A percentile compares a stretch with the other conserved stretches of the same genome.
Conservation (phyloP, 1,139 yeast genomes). For the Zygoascus hellenicus region DNA sequence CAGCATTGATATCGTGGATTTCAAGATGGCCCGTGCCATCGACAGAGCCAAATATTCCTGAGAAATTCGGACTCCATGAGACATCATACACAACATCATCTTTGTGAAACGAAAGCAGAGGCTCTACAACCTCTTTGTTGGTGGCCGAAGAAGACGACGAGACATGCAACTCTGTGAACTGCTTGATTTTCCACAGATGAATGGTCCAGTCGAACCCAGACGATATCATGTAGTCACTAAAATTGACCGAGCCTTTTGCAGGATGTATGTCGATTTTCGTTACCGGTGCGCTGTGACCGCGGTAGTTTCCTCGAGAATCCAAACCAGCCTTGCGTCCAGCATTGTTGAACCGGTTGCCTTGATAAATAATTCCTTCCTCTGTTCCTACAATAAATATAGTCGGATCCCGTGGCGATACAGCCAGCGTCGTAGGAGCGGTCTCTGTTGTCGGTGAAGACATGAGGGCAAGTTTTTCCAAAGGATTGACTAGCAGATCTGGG, state of each 20-base stretch:
- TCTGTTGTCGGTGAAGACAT: conserved; percentile 26
- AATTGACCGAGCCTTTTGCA: conserved; percentile 27
- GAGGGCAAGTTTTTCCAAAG: conserved; percentile 32
- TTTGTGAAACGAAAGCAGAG: conserved; percentile 32
- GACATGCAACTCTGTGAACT: conserved; percentile 15
- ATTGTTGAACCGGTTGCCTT: conserved; percentile 36
- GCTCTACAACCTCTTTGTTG: conserved; percentile 9
- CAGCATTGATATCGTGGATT: conserved; percentile 48
- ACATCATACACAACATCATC: conserved; percentile 42
- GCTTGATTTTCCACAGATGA: conserved; percentile 35
- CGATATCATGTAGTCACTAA: conserved; percentile 33
- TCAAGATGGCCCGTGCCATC: conserved; percentile 46
- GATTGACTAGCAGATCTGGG: conserved; percentile 41
- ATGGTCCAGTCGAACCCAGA: conserved; percentile 41
- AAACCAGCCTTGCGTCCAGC: conserved; percentile 34
- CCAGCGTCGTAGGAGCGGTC: conserved; percentile 37
- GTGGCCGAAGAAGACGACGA: conserved; percentile 7
- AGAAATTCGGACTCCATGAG: conserved; percentile 39
- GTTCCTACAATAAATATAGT: conserved; percentile 42
- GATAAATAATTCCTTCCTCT: conserved; percentile 45
- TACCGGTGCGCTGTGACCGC: conserved; percentile 37
- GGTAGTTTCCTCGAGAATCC: conserved; percentile 26
- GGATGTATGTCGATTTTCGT: conserved; percentile 34
- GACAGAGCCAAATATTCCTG: conserved; percentile 45
- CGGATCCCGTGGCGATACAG: conserved; percentile 32